phyloP scores from a whole-genome alignment of 2,329 filamentous ascomycete genomes.

The Dothideomycetes sp. region DNA sequence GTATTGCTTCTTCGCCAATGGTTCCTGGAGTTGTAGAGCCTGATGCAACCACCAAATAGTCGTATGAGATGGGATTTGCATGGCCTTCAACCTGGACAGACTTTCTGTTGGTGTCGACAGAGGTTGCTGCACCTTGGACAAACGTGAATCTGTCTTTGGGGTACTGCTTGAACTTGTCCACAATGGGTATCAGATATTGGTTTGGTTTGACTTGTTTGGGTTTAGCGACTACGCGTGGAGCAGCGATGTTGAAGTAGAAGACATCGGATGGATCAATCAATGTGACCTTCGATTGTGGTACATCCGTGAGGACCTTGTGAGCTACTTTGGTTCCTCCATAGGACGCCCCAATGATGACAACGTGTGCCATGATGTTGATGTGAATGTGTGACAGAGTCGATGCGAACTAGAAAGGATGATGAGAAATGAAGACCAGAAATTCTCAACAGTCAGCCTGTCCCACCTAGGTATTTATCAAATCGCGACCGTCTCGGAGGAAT shows the following conservation, averaged over 20 bases:
- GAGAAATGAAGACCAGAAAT: no score
- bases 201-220: conserved; percentile 5
- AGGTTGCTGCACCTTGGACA: conserved; percentile 37
- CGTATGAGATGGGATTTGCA: conserved; percentile 32
- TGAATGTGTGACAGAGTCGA: no score
- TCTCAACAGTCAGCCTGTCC: no score
- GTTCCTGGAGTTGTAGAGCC: conserved; percentile 33
- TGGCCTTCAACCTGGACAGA: conserved; percentile 31
- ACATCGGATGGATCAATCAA: conserved; percentile 12
- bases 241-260: conserved; percentile 9
- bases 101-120: conserved; percentile 33
- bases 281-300: conserved; percentile 1
- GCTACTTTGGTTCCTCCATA: conserved; percentile 9
- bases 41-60: conserved; percentile 43
- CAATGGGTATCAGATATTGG: conserved; percentile 26
- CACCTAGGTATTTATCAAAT: no score
- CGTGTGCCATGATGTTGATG: conserved; percentile 5
- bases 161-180: conserved; percentile 38
- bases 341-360: conserved; percentile 9
- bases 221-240: conserved; percentile 10
- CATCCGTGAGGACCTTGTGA: conserved; percentile 6
- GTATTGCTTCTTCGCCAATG: conserved; percentile 10
- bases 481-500: no score
- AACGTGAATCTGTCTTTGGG: conserved; percentile 38
- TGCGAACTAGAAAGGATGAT: no score